These are phyloP conservation scores for Melaleuca quinquenervia DNA, from an alignment of 345 rosid species.

Conservation along the genomic window DNA sequence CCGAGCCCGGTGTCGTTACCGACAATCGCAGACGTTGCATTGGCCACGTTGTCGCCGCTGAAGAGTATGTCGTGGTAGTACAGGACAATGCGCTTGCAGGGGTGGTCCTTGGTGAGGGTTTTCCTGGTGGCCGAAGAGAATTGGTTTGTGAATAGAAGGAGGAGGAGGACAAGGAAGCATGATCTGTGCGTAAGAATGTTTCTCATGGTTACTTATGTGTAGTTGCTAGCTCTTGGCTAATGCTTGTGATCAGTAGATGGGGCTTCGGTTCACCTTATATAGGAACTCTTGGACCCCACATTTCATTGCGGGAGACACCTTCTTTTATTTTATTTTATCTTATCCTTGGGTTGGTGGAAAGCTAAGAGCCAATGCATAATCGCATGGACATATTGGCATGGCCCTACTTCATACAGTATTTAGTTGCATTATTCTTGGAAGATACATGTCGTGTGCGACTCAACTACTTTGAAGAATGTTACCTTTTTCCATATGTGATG, in stretches of 20 bases:
- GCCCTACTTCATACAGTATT: no score
- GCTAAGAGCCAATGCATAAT: no score
- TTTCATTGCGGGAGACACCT: background rate
- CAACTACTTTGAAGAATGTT: no score
- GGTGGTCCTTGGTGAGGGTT: conserved; percentile 12
- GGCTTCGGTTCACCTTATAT: background rate
- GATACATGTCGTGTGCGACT: no score
- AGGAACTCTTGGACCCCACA: background rate
- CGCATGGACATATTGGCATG: no score
- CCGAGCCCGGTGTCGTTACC: conserved; percentile 25
- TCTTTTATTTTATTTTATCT: background rate
- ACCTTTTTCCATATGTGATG: no score
- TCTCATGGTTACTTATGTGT: background rate
- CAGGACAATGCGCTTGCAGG: conserved; percentile 45
- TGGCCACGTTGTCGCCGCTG: conserved; percentile 24
- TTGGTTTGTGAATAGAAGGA: conserved; percentile 10
- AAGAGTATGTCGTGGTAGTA: conserved; percentile 49
- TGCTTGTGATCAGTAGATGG: background rate
- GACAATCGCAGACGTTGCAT: conserved; percentile 40
- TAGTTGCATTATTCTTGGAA: no score
- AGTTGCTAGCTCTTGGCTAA: conserved; percentile 1
- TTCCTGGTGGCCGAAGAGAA: conserved; percentile 11
- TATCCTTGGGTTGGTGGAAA: background rate
- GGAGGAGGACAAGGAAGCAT: conserved; percentile 6
- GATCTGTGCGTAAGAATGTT: background rate